These are phyloP conservation scores for Fusarium dlaminii DNA, from an alignment of 2,329 filamentous ascomycete genomes.

Conservation along the genomic window DNA sequence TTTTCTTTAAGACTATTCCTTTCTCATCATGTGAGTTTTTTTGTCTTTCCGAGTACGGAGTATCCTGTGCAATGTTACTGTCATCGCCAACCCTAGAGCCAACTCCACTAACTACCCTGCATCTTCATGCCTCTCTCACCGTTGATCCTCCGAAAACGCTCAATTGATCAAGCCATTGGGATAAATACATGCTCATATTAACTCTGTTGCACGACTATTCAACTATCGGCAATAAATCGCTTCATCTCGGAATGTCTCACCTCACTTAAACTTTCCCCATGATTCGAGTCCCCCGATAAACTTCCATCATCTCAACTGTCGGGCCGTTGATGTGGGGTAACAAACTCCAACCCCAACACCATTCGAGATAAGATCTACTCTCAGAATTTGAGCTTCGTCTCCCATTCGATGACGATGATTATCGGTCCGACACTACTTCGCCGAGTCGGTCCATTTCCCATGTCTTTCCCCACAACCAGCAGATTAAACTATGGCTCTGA, in stretches of 20 bases:
- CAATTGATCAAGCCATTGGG: background rate
- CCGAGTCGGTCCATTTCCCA: background rate
- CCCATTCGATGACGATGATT: background rate
- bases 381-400: background rate
- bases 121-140: background rate
- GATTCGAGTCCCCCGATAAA: background rate
- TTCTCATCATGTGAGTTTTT: background rate
- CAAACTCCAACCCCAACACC: background rate
- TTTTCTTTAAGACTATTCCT: background rate
- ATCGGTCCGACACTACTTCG: constrained; percentile 1
- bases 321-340: background rate
- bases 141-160: background rate
- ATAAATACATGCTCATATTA: background rate
- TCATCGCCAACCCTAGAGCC: background rate
- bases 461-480: background rate
- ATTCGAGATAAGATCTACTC: background rate
- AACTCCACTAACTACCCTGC: background rate
- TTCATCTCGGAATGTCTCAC: background rate
- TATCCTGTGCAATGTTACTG: background rate
- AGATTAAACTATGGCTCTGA: background rate
- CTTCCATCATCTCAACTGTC: background rate
- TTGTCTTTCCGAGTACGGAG: background rate
- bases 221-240: background rate
- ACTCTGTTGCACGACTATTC: fast-evolving
- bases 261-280: background rate